Evolutionary conservation across 371 early-diverging fungal species (phyloP), one percentile per base, ranked within the genome.

Genomic region (Catenaria anguillulae): DNA sequence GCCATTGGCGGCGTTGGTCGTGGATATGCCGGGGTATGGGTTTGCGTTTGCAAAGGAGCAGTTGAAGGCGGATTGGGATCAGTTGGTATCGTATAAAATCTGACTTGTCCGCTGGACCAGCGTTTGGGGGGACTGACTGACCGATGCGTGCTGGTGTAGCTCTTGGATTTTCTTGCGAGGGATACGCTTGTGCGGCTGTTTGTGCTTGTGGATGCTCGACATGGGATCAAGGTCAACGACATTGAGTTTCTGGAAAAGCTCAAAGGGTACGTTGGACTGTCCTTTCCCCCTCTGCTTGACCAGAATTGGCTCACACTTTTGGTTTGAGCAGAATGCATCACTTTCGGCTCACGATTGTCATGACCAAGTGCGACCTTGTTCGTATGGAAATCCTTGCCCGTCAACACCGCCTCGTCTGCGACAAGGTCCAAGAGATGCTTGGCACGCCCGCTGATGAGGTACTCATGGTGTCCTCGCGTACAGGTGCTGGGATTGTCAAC

Each of bases 1-100:
- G 26, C 70, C 77, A 37, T 83, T 89, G 62, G 40, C 10, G 40
- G 52, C 15, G 52, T 8, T 29, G 26, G 72, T 89, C 66, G 81
- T 88, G 12, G 90, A 89, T 68, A 88, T 89, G 90, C 90, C 90
- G 13, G 90, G 90, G 37, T 88, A 88, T 69, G 90, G 90, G 33
- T 89, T 89, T 71, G 90, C 90, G 2, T 85, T 78, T 71, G 87
- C 77, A 12, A 85, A 87, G 60, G 84, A 86, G 26, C 77, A 77
- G 55, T 71, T 75, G 46, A 71, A 75, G 45, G 60, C 65, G 21
- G 61, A 68, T 58, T 89, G 90, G 90, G 68, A 68, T 62, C 70
- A 75, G 24, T 56, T 87, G 80, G 86, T 84, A 77, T 29, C 67
- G 60, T 31, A 23, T 42, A n/a, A n/a, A n/a, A n/a, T n/a, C n/a